Evolutionary conservation across 2,329 filamentous ascomycete genomes (phyloP).

Genomic region (Penicillium paneum): DNA sequence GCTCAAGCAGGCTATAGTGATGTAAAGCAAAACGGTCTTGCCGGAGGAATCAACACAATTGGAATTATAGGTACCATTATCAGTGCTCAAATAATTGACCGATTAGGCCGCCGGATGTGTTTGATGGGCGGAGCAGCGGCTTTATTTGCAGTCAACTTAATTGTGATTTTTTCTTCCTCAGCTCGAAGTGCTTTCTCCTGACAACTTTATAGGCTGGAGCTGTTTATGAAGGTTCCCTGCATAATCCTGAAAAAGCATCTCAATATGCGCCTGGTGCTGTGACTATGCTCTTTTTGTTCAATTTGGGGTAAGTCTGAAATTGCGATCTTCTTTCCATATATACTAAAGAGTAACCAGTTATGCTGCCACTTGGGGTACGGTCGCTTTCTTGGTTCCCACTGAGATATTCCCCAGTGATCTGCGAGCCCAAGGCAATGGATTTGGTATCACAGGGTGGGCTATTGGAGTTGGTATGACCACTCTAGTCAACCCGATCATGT

Average conservation of each 20-base stretch:
- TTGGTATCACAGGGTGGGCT: conserved; percentile 59
- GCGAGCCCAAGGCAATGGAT: conserved; percentile 58
- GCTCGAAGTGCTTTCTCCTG: not conserved
- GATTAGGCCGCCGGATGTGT: conserved; percentile 45
- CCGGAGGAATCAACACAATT: conserved; percentile 52
- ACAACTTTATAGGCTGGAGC: conserved; percentile 35
- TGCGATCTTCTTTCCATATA: not conserved
- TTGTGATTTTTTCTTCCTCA: conserved; percentile 26
- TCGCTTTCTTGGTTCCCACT: conserved; percentile 52
- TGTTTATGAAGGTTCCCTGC: conserved; percentile 43
- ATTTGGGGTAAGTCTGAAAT: conserved; percentile 20
- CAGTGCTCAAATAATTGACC: conserved; percentile 52
- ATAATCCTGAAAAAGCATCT: conserved; percentile 34
- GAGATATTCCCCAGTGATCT: conserved; percentile 58
- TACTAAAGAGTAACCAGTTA: conserved; percentile 29
- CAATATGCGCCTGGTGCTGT: conserved; percentile 47
- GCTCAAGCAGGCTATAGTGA: conserved; percentile 38
- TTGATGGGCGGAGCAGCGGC: conserved; percentile 41
- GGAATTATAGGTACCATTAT: conserved; percentile 53
- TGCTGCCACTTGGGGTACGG: conserved; percentile 52
- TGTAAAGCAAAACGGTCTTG: conserved; percentile 44
- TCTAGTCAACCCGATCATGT: conserved; percentile 53
- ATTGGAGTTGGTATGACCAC: conserved; percentile 56
- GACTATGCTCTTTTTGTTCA: conserved; percentile 48
- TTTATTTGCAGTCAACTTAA: conserved; percentile 44